Evolutionary conservation across 495 filamentous ascomycete genomes (phyloP), one percentile per base, ranked within the genome.

Genomic region (Gamarada debralockiae): DNA sequence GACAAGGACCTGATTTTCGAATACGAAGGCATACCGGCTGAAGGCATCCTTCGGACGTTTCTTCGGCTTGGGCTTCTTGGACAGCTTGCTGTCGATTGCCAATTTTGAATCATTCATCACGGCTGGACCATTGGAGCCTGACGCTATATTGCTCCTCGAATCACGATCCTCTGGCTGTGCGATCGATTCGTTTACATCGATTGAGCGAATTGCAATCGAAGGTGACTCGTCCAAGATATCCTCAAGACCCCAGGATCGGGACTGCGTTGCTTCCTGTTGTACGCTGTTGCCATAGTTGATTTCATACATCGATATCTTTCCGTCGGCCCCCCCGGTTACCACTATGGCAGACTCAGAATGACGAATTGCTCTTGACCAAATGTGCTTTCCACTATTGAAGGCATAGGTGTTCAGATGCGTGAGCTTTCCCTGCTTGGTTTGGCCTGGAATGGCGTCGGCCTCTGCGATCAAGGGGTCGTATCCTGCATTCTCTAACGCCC

Each of bases 241-340:
- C 14, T 24, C 18, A 49, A 49, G 18, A 9, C 21, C 33, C 46
- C 46, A 49, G 36, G 46, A 49, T 21, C 33, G 20, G 14, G 14
- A 20, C 21, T 8, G 27, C n/a, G 15, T 15, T 31, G 8, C 27
- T 33, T 47, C 10, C n/a, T n/a, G 9, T 18, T 9, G 8, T 10
- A 5, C 8, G 37, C 6, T 40, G 37, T 40, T 15, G 5, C 37
- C 20, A 10, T 10, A 40, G 6, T 10, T 18, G 15, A 43, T 43
- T 22, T 43, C 17, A 7, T 14, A 43, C 10, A 21, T 3, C 9
- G 55, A 56, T 13, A 62, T 64, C 46, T 70, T 63, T 15, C 91
- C 87, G 72, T 98, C 93, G 17, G 86, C 83, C n/a, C 89, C 93
- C 2, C 92, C 93, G 36, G 87, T 92, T n/a, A 82, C 82, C 53